Conservation (phyloP, 2,329 filamentous ascomycete species). For the Aureobasidium melanogenum region DNA sequence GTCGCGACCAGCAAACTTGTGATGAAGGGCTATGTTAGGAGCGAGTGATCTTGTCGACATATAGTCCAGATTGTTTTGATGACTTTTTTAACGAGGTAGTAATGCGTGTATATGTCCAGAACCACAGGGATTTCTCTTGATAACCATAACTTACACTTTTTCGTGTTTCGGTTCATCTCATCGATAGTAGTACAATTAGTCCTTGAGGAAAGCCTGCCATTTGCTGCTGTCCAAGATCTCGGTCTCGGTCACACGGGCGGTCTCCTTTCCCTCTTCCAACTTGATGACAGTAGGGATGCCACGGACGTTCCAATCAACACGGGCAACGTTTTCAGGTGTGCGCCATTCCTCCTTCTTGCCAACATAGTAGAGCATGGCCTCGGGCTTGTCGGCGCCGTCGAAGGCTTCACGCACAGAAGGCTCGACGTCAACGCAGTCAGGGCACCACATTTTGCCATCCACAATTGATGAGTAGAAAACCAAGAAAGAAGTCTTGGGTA, state of each 20-base stretch:
- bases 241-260: neutral
- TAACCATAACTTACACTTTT: neutral
- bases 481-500: neutral
- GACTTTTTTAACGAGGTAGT: neutral
- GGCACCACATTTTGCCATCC: slow-evolving; percentile 3
- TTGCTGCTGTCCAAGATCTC: neutral
- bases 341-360: slow-evolving; percentile 4
- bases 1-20: slow-evolving; percentile 26
- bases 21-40: neutral
- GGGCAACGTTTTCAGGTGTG: neutral
- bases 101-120: neutral
- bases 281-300: neutral
- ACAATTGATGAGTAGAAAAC: neutral
- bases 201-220: slow-evolving; percentile 2
- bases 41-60: neutral
- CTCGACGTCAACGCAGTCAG: slow-evolving; percentile 1
- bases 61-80: neutral
- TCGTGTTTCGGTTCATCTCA: neutral
- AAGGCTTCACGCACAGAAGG: neutral
- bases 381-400: neutral
- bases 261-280: neutral
- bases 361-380: slow-evolving; percentile 1
- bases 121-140: neutral
- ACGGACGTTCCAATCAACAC: slow-evolving; percentile 2
- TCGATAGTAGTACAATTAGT: neutral